A percentile compares a stretch with the other conserved stretches of the same genome.
Conservation (phyloP, 768 basidiomycete species). For the Lactarius sp. region DNA sequence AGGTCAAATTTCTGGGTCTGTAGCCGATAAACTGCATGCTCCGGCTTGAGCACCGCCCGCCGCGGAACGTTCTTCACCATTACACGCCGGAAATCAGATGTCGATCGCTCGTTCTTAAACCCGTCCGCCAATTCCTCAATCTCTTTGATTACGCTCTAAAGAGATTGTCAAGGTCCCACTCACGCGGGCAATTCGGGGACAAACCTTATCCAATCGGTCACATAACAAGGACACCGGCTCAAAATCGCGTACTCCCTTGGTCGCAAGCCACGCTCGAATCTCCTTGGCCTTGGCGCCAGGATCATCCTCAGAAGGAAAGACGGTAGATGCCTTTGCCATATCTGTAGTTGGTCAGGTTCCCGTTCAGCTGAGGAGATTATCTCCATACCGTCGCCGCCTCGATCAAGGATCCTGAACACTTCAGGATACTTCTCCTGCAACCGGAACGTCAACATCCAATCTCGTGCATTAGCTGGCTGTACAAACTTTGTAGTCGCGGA, state of each 20-base stretch:
- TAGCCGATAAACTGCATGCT: constrained; percentile 82
- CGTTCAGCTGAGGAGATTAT: constrained; percentile 12
- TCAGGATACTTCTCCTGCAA: constrained; percentile 74
- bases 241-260: constrained; percentile 82
- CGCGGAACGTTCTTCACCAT: constrained; percentile 93
- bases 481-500: constrained; percentile 75
- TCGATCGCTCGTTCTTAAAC: constrained; percentile 55
- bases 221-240: constrained; percentile 90
- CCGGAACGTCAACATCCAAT: neutral
- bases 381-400: constrained; percentile 62
- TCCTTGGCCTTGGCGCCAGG: constrained; percentile 70
- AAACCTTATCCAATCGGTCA: constrained; percentile 85
- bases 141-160: constrained; percentile 67
- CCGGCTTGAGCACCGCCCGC: constrained; percentile 88
- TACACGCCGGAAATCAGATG: constrained; percentile 75
- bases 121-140: constrained; percentile 75
- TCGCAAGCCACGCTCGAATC: constrained; percentile 79
- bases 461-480: neutral
- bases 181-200: neutral
- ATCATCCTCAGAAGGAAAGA: constrained; percentile 51
- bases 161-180: constrained; percentile 2
- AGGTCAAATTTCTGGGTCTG: constrained; percentile 84
- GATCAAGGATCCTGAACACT: constrained; percentile 68
- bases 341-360: constrained; percentile 41
- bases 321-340: constrained; percentile 60